phyloP scores from a whole-genome alignment of 768 basidiomycete species.

The Vararia minispora region DNA sequence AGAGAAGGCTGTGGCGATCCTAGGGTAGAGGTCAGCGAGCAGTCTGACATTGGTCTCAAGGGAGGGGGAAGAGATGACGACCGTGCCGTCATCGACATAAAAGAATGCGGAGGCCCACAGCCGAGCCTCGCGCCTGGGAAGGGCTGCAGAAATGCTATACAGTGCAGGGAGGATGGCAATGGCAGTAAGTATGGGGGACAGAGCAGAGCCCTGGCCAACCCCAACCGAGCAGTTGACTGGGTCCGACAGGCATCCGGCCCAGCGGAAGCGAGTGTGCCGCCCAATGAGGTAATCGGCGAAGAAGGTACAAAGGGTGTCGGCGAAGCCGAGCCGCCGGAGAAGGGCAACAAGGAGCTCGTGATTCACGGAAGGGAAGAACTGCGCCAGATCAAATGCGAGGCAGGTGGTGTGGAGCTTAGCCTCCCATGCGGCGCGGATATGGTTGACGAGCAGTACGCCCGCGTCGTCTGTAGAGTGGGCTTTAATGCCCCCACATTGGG shows the following conservation, averaged over 20 bases:
- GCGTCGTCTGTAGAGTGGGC: conserved; percentile 16
- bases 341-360: conserved; percentile 9
- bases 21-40: not conserved
- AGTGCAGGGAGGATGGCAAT: not conserved
- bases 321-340: conserved; percentile 10
- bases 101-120: not conserved
- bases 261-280: conserved; percentile 7
- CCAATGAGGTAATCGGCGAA: conserved; percentile 9
- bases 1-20: too few species aligned
- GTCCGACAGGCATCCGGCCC: not conserved
- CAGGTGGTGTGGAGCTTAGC: conserved; percentile 3
- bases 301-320: not conserved
- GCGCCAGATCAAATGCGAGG: conserved; percentile 11
- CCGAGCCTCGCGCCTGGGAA: too few species aligned
- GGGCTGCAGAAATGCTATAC: too few species aligned
- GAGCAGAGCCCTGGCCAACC: conserved; percentile 7
- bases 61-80: not conserved
- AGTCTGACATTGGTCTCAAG: not conserved
- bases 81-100: not conserved
- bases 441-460: conserved; percentile 9
- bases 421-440: conserved; percentile 6
- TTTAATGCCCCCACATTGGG: conserved; percentile 14
- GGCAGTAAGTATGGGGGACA: not conserved
- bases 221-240: conserved; percentile 1
- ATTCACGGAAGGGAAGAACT: conserved; percentile 15